phyloP scores from a whole-genome alignment of 208 protist genomes.

The Angomonas deanei region DNA sequence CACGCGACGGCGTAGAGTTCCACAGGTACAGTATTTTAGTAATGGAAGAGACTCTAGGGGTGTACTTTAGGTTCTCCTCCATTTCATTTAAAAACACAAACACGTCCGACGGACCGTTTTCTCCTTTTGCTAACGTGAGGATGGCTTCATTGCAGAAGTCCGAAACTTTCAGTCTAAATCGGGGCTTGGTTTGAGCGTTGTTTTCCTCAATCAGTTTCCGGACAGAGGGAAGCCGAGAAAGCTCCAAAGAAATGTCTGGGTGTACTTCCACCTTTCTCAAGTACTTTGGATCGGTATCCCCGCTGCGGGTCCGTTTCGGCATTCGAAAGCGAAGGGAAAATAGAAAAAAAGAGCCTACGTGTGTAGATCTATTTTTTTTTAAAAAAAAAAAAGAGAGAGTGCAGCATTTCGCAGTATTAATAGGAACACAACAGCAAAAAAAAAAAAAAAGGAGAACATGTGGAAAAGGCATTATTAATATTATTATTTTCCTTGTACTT shows the following conservation, averaged over 20 bases:
- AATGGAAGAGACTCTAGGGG: slow-evolving; percentile 12
- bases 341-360: neutral
- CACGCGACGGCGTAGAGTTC: no score
- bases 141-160: slow-evolving; percentile 76
- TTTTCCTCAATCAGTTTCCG: slow-evolving; percentile 45
- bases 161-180: slow-evolving; percentile 25
- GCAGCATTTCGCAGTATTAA: no score
- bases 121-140: slow-evolving; percentile 25
- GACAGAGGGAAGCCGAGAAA: slow-evolving; percentile 43
- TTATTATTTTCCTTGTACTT: neutral
- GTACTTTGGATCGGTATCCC: neutral
- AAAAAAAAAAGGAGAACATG: neutral
- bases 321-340: neutral
- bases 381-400: slow-evolving; percentile 8
- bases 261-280: slow-evolving; percentile 10
- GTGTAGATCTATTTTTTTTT: neutral
- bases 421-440: slow-evolving; percentile 9
- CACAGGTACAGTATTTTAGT: slow-evolving; percentile 63
- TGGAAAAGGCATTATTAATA: neutral
- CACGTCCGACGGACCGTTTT: slow-evolving; percentile 8
- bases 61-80: slow-evolving; percentile 4
- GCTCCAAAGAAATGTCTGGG: slow-evolving; percentile 30
- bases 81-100: slow-evolving; percentile 44
- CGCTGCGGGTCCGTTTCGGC: no score
- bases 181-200: slow-evolving; percentile 45